Evolutionary conservation across 139 green algal species (phyloP), one percentile per base, ranked within the genome.

Genomic region (Edaphochlamys debaryana): DNA sequence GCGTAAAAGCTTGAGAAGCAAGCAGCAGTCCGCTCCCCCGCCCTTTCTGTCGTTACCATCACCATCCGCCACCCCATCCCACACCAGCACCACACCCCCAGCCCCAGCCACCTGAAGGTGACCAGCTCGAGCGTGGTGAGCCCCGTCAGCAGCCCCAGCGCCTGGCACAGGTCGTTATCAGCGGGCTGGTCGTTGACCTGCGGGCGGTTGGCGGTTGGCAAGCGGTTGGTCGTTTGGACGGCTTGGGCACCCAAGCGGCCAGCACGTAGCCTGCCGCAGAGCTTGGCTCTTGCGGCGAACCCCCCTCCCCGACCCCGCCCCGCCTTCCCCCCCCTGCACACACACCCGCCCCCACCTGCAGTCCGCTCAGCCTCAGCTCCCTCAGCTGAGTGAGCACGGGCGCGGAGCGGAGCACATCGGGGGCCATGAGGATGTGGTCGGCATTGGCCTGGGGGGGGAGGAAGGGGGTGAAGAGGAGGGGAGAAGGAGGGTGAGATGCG

Each of bases 161-260:
- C 75, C 62, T 32, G 25, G 15, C 75, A 82, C 32, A 82, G 41
- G 41, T 58, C 41, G 41, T 72, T 82, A 42, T 82, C 75, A 8
- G 32, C 32, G 13, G n/a, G 62, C 75, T 82, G 75, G 42, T 82
- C 75, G 60, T 82, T 82, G 27, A 82, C 41, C 75, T 82, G 75
- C 6, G 3, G 56, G n/a, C n/a, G n/a, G n/a, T n/a, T n/a, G n/a
- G n/a, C n/a, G n/a, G n/a, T n/a, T n/a, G n/a, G n/a, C n/a, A n/a
- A n/a, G n/a, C n/a, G n/a, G n/a, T n/a, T n/a, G n/a, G n/a, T n/a
- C n/a, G n/a, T n/a, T n/a, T n/a, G n/a, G n/a, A n/a, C n/a, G n/a
- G n/a, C n/a, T n/a, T n/a, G n/a, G n/a, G n/a, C n/a, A n/a, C n/a
- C n/a, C n/a, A n/a, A n/a, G n/a, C n/a, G n/a, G n/a, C n/a, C n/a